Percentiles rank a stretch among this genome's conserved stretches.
Evolutionary conservation across 768 basidiomycete species (phyloP).

Genomic region (Termitomyces sp.): DNA sequence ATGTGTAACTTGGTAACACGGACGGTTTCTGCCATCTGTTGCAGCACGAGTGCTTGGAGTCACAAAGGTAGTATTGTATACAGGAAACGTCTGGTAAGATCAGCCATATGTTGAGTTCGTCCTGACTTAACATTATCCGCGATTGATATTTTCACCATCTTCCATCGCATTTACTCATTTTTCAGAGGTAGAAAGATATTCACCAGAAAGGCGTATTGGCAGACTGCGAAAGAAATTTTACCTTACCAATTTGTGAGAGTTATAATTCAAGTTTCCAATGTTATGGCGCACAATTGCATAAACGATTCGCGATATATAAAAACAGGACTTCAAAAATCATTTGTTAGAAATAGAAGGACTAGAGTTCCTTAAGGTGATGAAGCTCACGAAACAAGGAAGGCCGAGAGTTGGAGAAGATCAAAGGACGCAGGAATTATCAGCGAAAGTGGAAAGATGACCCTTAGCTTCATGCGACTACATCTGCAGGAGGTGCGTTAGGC

Average conservation of each 20-base stretch:
- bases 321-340: background rate
- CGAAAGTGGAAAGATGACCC: background rate
- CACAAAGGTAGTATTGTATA: no score
- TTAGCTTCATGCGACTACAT: constrained; percentile 7
- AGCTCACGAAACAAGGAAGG: background rate
- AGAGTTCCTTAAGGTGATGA: background rate
- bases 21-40: no score
- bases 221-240: constrained; percentile 21
- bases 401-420: background rate
- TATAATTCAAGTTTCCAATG: no score
- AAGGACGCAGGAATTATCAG: background rate
- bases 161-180: constrained; percentile 48
- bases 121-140: constrained; percentile 15
- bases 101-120: no score
- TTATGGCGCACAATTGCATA: background rate
- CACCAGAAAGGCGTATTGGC: constrained; percentile 48
- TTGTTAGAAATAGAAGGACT: background rate
- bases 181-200: constrained; percentile 36
- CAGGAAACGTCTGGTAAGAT: no score
- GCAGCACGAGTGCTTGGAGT: no score
- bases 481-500: constrained; percentile 9
- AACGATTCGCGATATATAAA: background rate
- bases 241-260: no score
- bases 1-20: no score
- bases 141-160: constrained; percentile 46